These are phyloP conservation scores for Nematocida sp. DNA, from an alignment of 371 early-diverging fungal genomes.

Conservation along the genomic window DNA sequence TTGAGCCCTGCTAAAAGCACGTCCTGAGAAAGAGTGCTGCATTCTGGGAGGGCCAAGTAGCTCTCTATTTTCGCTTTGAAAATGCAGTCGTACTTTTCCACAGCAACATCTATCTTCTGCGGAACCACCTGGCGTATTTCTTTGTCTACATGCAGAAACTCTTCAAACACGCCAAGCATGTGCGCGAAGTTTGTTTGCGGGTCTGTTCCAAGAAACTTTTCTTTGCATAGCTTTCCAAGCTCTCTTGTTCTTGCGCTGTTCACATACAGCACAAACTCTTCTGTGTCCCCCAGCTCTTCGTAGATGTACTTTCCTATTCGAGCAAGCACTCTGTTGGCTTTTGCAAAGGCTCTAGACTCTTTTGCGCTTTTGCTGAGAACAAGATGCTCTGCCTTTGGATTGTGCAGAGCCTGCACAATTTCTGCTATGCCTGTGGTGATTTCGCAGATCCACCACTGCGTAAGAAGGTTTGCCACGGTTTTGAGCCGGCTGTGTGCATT, in stretches of 20 bases:
- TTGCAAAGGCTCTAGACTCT: constrained; percentile 21
- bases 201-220: not conserved
- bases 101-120: constrained; percentile 28
- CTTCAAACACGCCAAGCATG: not conserved
- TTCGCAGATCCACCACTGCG: constrained; percentile 51
- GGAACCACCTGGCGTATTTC: constrained; percentile 6
- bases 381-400: not conserved
- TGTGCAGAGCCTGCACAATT: not conserved
- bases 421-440: constrained; percentile 19
- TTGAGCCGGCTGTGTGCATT: constrained; percentile 4
- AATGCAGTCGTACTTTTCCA: constrained; percentile 29
- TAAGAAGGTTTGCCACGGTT: constrained; percentile 4
- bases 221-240: constrained; percentile 20
- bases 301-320: constrained; percentile 35
- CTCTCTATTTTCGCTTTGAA: constrained; percentile 16
- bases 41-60: not conserved
- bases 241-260: constrained; percentile 39
- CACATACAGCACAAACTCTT: constrained; percentile 36
- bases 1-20: constrained; percentile 17
- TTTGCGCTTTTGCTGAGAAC: not conserved
- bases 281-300: not conserved
- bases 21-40: not conserved
- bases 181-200: not conserved
- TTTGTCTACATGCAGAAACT: constrained; percentile 25
- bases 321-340: constrained; percentile 4